Conservation (phyloP, 2,329 filamentous ascomycete species). For the Cryphonectria japonica region DNA sequence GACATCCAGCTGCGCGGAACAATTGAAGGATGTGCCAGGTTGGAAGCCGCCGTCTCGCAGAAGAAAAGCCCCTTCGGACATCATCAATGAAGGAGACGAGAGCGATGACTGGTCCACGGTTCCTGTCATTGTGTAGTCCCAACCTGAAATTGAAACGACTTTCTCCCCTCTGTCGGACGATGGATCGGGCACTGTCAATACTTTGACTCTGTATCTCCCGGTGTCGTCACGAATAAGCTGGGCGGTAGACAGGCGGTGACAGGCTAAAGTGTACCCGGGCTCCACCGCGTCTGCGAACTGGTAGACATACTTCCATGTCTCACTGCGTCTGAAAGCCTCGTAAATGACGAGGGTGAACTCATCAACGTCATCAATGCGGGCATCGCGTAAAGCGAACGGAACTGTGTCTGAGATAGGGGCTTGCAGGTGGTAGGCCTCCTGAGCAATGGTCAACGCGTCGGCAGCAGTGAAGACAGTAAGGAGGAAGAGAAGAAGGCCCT, state of each 20-base stretch:
- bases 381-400: slow-evolving; percentile 21
- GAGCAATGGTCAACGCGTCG: neutral
- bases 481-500: neutral
- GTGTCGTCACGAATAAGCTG: neutral
- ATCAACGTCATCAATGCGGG: slow-evolving; percentile 24
- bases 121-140: slow-evolving; percentile 11
- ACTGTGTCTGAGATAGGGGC: neutral
- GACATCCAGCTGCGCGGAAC: slow-evolving; percentile 19
- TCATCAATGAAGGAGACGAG: neutral
- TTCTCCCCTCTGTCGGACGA: slow-evolving; percentile 2
- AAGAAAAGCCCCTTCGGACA: neutral
- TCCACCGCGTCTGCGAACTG: slow-evolving; percentile 22
- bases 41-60: too few species aligned
- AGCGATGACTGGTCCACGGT: neutral
- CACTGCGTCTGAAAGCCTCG: slow-evolving; percentile 19
- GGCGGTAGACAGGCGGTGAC: slow-evolving; percentile 7
- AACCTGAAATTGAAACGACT: slow-evolving; percentile 21
- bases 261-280: slow-evolving; percentile 19
- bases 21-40: slow-evolving; percentile 16
- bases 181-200: slow-evolving; percentile 18
- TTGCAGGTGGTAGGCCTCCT: neutral
- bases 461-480: neutral
- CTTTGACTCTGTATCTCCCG: neutral
- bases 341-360: slow-evolving; percentile 18
- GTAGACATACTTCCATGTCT: slow-evolving; percentile 13